Conservation (phyloP, 1,139 yeast species). For the Kodamaea suecica region DNA sequence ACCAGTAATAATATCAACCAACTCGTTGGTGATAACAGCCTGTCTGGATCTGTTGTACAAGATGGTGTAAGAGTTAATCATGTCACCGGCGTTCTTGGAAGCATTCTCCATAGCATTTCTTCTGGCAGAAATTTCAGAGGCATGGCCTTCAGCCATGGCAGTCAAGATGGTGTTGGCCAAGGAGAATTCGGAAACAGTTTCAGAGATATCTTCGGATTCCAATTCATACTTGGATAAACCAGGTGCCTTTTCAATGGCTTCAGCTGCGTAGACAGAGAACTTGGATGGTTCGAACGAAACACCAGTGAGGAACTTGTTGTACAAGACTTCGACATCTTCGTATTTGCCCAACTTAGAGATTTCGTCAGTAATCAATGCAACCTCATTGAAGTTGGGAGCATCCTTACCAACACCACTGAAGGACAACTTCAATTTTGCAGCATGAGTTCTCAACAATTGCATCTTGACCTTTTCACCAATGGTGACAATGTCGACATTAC, state of each 20-base stretch:
- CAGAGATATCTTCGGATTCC: constrained; percentile 67
- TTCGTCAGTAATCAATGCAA: constrained; percentile 85
- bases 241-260: constrained; percentile 80
- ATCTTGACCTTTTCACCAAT: constrained; percentile 92
- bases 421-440: constrained; percentile 65
- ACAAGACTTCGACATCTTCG: constrained; percentile 75
- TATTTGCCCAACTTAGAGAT: constrained; percentile 66
- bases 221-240: constrained; percentile 80
- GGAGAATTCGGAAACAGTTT: constrained; percentile 76
- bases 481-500: constrained; percentile 77
- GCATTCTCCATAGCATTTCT: constrained; percentile 99
- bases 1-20: constrained; percentile 99
- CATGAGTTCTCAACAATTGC: constrained; percentile 82
- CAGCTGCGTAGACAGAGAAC: constrained; percentile 65
- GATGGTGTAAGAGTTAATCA: constrained; percentile 94
- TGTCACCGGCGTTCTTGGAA: constrained; percentile 98
- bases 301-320: constrained; percentile 84
- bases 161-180: constrained; percentile 86
- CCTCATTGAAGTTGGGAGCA: constrained; percentile 91
- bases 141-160: constrained; percentile 97
- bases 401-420: constrained; percentile 94
- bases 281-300: constrained; percentile 85
- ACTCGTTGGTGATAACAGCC: constrained; percentile 98
- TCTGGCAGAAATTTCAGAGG: constrained; percentile 97
- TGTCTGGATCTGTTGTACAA: constrained; percentile 99